phyloP scores from a whole-genome alignment of 2,329 filamentous ascomycete species.

The Lachnellula suecica region DNA sequence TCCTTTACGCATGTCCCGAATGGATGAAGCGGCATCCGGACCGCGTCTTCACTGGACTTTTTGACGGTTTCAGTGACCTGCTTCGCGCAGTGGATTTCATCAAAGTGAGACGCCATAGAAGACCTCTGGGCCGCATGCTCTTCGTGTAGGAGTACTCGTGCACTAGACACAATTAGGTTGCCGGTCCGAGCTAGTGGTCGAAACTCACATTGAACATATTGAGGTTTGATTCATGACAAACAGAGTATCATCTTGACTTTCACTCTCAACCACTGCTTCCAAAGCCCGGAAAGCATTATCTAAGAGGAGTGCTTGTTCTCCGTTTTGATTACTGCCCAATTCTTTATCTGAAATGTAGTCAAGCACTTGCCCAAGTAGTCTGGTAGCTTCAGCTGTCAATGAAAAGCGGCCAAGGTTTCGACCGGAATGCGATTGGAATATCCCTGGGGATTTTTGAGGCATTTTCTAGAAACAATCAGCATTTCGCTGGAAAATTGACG shows the following conservation, averaged over 20 bases:
- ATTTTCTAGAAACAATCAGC: slow-evolving; percentile 2
- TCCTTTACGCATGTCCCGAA: slow-evolving; percentile 9
- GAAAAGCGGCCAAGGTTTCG: slow-evolving; percentile 44
- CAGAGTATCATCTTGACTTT: slow-evolving; percentile 10
- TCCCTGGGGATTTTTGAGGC: slow-evolving; percentile 3
- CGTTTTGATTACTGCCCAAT: slow-evolving; percentile 1
- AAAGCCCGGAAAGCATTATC: slow-evolving; percentile 14
- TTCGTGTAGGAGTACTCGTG: slow-evolving; percentile 16
- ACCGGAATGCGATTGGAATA: not conserved
- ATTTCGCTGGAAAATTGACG: not conserved
- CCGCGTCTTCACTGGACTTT: slow-evolving; percentile 1
- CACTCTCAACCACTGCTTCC: slow-evolving; percentile 3
- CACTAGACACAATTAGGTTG: slow-evolving; percentile 4
- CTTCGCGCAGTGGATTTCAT: slow-evolving; percentile 1
- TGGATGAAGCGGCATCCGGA: not conserved
- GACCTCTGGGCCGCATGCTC: slow-evolving; percentile 5
- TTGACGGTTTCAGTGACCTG: not conserved
- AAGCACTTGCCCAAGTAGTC: slow-evolving; percentile 32
- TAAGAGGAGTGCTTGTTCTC: slow-evolving; percentile 14
- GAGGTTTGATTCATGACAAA: slow-evolving; percentile 17
- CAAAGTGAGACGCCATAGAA: slow-evolving; percentile 4
- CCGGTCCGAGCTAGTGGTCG: not conserved
- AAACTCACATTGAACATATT: slow-evolving; percentile 14
- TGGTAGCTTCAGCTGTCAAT: slow-evolving; percentile 39
- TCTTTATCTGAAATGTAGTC: slow-evolving; percentile 16